These are phyloP conservation scores for Petunia hybrid DNA, from an alignment of 305 asterid species.

Conservation along the genomic window DNA sequence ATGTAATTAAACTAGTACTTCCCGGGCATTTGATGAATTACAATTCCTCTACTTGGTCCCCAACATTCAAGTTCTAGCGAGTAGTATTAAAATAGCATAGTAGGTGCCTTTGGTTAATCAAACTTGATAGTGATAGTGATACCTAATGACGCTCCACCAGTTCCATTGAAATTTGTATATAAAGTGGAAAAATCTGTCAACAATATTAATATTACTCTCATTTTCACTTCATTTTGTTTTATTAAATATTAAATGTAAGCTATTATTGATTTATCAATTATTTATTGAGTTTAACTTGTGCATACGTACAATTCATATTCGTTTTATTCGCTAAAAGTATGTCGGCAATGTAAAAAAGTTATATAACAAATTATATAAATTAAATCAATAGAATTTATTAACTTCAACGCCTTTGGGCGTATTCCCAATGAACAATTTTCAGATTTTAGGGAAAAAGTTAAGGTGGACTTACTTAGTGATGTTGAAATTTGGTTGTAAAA, in stretches of 20 bases:
- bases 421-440: not conserved
- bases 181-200: too few species aligned
- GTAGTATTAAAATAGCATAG: not conserved
- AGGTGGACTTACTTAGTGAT: not conserved
- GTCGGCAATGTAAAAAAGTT: too few species aligned
- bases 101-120: not conserved
- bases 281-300: too few species aligned
- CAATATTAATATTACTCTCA: too few species aligned
- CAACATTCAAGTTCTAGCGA: not conserved
- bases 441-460: conserved; percentile 21
- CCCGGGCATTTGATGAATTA: not conserved
- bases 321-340: too few species aligned
- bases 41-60: conserved; percentile 11
- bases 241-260: too few species aligned
- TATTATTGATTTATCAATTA: too few species aligned
- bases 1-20: not conserved
- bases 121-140: not conserved
- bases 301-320: too few species aligned
- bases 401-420: not conserved
- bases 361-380: not conserved
- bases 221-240: too few species aligned
- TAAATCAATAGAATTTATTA: not conserved
- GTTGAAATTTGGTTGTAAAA: conserved; percentile 28
- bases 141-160: not conserved
- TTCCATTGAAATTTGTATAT: too few species aligned